Percentiles rank a stretch among this genome's conserved stretches.
Evolutionary conservation across 805 yeast genomes (phyloP).

Genomic region (Saccharomyces kudriavzevii): DNA sequence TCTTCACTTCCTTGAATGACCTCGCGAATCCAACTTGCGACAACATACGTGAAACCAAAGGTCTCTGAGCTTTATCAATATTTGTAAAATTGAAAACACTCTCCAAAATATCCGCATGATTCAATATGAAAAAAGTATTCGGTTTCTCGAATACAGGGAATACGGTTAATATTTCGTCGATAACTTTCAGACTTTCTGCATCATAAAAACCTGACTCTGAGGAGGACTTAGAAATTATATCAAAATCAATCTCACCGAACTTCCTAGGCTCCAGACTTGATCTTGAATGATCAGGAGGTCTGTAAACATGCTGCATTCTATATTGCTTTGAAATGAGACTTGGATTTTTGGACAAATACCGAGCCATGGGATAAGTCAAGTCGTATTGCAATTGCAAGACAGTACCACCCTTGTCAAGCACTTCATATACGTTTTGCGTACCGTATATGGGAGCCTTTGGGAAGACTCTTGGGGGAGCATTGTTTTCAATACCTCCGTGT

Average conservation of each 20-base stretch:
- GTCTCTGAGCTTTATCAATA: conserved; percentile 63
- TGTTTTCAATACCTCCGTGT: conserved; percentile 85
- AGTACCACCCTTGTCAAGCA: conserved; percentile 78
- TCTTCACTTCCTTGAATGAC: conserved; percentile 50
- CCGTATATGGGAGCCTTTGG: conserved; percentile 73
- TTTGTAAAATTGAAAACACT: conserved; percentile 75
- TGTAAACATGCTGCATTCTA: conserved; percentile 72
- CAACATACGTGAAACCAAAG: conserved; percentile 60
- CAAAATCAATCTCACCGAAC: conserved; percentile 81
- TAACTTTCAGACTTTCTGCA: conserved; percentile 79
- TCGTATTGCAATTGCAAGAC: conserved; percentile 87
- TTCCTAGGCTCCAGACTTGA: conserved; percentile 65
- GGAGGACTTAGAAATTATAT: conserved; percentile 51
- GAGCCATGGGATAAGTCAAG: conserved; percentile 80
- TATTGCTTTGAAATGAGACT: conserved; percentile 45
- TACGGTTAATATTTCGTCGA: conserved; percentile 59
- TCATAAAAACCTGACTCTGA: conserved; percentile 53
- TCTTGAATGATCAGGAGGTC: conserved; percentile 47
- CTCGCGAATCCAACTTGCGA: conserved; percentile 70
- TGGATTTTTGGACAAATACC: conserved; percentile 63
- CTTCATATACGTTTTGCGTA: conserved; percentile 62
- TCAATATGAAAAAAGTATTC: conserved; percentile 54
- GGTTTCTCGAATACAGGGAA: conserved; percentile 61
- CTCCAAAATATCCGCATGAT: conserved; percentile 75
- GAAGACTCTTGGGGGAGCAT: conserved; percentile 56